phyloP scores from a whole-genome alignment of 805 yeast genomes.

The Vanderwaltozyma tropicalis region DNA sequence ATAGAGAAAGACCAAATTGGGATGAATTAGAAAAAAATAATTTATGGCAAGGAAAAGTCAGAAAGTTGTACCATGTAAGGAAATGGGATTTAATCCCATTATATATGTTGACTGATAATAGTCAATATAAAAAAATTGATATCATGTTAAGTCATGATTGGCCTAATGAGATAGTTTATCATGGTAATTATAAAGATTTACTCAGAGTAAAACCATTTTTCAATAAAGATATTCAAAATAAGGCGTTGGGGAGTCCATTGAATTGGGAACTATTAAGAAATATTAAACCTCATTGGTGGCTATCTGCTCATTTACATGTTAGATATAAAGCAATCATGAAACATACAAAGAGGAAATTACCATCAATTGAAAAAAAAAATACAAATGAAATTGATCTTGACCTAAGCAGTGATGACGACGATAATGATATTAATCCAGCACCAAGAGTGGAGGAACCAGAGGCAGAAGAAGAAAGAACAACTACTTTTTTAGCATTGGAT shows the following conservation, averaged over 20 bases:
- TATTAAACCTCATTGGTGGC: slow-evolving; percentile 66
- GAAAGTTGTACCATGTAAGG: slow-evolving; percentile 50
- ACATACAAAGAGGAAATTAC: slow-evolving; percentile 23
- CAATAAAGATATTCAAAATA: slow-evolving; percentile 43
- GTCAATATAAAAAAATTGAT: slow-evolving; percentile 29
- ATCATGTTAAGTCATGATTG: slow-evolving; percentile 81
- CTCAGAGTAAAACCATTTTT: slow-evolving; percentile 58
- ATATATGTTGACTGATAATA: slow-evolving; percentile 16
- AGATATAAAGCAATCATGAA: slow-evolving; percentile 47
- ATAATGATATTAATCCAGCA: neutral
- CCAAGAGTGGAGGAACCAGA: neutral
- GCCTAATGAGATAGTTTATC: slow-evolving; percentile 70
- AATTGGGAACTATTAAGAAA: slow-evolving; percentile 42
- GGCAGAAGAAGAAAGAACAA: slow-evolving; percentile 16
- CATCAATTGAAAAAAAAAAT: slow-evolving; percentile 8
- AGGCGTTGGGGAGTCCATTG: slow-evolving; percentile 64
- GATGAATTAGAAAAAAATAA: slow-evolving; percentile 24
- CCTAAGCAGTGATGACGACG: slow-evolving; percentile 10
- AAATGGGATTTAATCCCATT: slow-evolving; percentile 49
- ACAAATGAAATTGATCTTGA: slow-evolving; percentile 29
- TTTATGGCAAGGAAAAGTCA: slow-evolving; percentile 17
- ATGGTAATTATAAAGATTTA: slow-evolving; percentile 48
- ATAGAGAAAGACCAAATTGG: slow-evolving; percentile 42
- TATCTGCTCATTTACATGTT: slow-evolving; percentile 83
- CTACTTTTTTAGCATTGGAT: slow-evolving; percentile 68